Evolutionary conservation across 2,329 filamentous ascomycete genomes (phyloP), one percentile per base, ranked within the genome.

Genomic region (Botryotinia globosa): DNA sequence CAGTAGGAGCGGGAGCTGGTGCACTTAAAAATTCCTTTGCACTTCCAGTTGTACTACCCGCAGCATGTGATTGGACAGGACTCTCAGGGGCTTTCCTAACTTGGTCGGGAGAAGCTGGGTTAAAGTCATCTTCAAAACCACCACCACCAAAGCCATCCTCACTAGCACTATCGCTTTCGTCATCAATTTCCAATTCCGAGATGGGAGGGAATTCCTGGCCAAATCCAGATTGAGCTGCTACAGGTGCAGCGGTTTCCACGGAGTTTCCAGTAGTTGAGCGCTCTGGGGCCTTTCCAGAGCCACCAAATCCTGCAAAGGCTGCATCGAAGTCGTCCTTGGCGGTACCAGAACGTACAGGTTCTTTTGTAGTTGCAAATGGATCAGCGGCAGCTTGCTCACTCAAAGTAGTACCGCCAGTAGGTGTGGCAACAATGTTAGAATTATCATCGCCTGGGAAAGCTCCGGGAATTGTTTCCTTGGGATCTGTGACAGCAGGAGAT

Each of bases 101-200:
- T 69, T 80, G 77, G 25, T 74, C 77, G 69, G 80, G 79, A 32
- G 80, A 81, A 42, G 88, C 87, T 22, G 92, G 89, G 0, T 92
- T 91, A 80, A 98, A 98, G 81, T 98, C 91, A 80, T 99, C 96
- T 67, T 97, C 95, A 80, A 98, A 98, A 0, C 94, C 94, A 25
- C 69, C 65, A 20, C 65, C 48, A n/a, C 65, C 65, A 56, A 68
- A 68, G 59, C 93, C 94, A 66, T 88, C 88, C 65, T 93, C 92
- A 74, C 89, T 92, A 71, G 90, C 91, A 44, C 91, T 91, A 73
- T 97, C 94, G 44, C 92, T 94, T n/a, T 97, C 91, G 37, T 95
- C 93, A 73, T 94, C 92, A 44, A 89, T 87, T 74, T 92, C 91
- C 73, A 98, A 83, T 80, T 95, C 93, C n/a, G 91, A 90, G 74